A percentile compares a stretch with the other conserved stretches of the same genome.
phyloP scores from a whole-genome alignment of 257 asterid species.

The Avicennia marina region DNA sequence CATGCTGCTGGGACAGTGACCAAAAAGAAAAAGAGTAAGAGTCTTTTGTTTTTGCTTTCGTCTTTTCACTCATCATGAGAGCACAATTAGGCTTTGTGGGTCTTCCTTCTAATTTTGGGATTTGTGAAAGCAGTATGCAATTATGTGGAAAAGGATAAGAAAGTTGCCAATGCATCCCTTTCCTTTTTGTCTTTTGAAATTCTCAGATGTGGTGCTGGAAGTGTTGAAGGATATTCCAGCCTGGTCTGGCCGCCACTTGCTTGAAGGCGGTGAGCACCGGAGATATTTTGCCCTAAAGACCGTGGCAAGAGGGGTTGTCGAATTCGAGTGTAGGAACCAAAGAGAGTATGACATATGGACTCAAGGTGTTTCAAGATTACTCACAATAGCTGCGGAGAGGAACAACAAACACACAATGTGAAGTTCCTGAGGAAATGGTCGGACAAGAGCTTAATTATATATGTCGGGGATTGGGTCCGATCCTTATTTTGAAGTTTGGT shows the following conservation, averaged over 20 bases:
- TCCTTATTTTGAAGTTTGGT: no score
- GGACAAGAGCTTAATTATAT: no score
- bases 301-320: constrained; percentile 65
- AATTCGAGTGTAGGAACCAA: constrained; percentile 78
- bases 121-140: constrained; percentile 71
- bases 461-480: no score
- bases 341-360: constrained; percentile 93
- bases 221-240: constrained; percentile 81
- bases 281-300: constrained; percentile 82
- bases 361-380: constrained; percentile 86
- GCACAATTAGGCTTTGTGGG: constrained; percentile 52
- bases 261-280: constrained; percentile 74
- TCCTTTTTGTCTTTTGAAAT: no score
- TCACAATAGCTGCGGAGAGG: constrained; percentile 67
- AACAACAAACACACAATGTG: constrained; percentile 56
- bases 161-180: no score
- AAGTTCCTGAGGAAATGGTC: no score
- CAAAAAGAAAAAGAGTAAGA: constrained; percentile 98
- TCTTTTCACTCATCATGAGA: constrained; percentile 46
- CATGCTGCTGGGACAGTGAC: constrained; percentile 97
- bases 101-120: constrained; percentile 67
- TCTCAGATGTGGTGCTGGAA: constrained; percentile 74
- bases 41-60: constrained; percentile 38
- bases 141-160: neutral
- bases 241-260: constrained; percentile 95